Percentiles rank a stretch among this genome's conserved stretches.
phyloP scores from a whole-genome alignment of 805 yeast genomes.

The Saturnispora mendoncae region DNA sequence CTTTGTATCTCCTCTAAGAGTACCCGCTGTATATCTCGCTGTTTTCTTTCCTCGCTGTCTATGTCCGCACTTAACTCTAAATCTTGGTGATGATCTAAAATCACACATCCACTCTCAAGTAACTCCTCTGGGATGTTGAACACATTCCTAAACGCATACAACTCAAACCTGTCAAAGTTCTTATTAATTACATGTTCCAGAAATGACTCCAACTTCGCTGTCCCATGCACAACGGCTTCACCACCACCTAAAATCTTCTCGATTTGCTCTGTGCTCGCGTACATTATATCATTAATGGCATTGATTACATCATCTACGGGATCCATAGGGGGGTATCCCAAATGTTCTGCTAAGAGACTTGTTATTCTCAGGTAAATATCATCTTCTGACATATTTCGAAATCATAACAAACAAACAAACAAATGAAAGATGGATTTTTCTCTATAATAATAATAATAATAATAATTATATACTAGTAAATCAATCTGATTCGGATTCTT shows the following conservation, averaged over 20 bases:
- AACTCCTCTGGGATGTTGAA: slow-evolving; percentile 60
- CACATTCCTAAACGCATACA: slow-evolving; percentile 71
- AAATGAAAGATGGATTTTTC: too few relatives aligned
- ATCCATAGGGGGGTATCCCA: slow-evolving; percentile 77
- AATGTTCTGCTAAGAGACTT: slow-evolving; percentile 68
- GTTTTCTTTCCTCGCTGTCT: slow-evolving; percentile 13
- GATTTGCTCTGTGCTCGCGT: slow-evolving; percentile 71
- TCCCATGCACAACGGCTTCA: slow-evolving; percentile 61
- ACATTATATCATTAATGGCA: slow-evolving; percentile 76
- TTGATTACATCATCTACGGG: slow-evolving; percentile 82
- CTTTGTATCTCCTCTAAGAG: slow-evolving; percentile 21
- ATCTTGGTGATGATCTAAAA: slow-evolving; percentile 59
- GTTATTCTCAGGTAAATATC: slow-evolving; percentile 23
- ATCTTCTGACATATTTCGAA: slow-evolving; percentile 3
- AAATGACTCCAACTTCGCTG: slow-evolving; percentile 69
- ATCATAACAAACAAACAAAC: too few relatives aligned
- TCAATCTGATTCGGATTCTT: slow-evolving; percentile 6
- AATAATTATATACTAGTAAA: too few relatives aligned
- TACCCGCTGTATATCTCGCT: slow-evolving; percentile 20
- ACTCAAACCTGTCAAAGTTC: slow-evolving; percentile 79
- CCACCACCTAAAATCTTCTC: slow-evolving; percentile 47
- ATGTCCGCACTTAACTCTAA: slow-evolving; percentile 25
- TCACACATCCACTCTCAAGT: slow-evolving; percentile 54
- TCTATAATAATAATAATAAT: too few relatives aligned
- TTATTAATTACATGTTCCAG: slow-evolving; percentile 68